Percentiles rank a stretch among this genome's conserved stretches.
Evolutionary conservation across 1,139 yeast species (phyloP).

Genomic region (Yamadazyma aaseri): DNA sequence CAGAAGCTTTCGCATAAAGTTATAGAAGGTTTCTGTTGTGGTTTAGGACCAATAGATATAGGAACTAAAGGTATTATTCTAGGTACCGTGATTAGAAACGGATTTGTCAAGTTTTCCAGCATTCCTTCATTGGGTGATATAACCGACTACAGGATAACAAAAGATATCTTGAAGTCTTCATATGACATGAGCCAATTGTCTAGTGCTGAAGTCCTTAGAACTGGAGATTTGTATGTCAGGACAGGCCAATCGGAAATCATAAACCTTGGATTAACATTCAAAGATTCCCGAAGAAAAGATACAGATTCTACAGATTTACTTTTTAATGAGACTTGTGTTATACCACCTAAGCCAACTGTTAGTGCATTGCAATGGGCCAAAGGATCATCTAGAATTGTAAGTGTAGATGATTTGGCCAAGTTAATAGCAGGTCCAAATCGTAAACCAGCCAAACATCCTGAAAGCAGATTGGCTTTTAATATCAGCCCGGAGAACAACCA

Average conservation of each 20-base stretch:
- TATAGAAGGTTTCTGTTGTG: conserved; percentile 61
- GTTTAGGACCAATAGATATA: conserved; percentile 34
- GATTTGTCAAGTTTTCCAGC: conserved; percentile 38
- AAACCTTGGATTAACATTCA: conserved; percentile 34
- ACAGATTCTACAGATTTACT: conserved; percentile 45
- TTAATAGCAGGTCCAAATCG: conserved; percentile 63
- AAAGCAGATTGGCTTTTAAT: conserved; percentile 56
- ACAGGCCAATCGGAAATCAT: conserved; percentile 55
- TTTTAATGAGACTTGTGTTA: conserved; percentile 57
- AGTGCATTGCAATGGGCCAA: conserved; percentile 86
- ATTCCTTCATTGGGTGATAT: conserved; percentile 41
- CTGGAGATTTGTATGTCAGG: conserved; percentile 74
- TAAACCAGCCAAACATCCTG: conserved; percentile 52
- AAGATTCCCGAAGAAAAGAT: conserved; percentile 35
- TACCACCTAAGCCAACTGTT: conserved; percentile 80
- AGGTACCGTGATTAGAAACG: conserved; percentile 37
- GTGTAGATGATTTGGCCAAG: conserved; percentile 56
- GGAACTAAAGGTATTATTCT: conserved; percentile 31
- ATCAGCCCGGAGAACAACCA: conserved; percentile 50
- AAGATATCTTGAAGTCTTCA: conserved; percentile 25
- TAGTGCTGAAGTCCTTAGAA: conserved; percentile 46
- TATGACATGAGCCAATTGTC: conserved; percentile 26
- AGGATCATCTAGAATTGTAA: conserved; percentile 58
- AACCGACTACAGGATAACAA: conserved; percentile 35
- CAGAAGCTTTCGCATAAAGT: conserved; percentile 63